Base-by-base conservation (phyloP, 148 eudicot genomes). In the Rhododendron henanense region DNA sequence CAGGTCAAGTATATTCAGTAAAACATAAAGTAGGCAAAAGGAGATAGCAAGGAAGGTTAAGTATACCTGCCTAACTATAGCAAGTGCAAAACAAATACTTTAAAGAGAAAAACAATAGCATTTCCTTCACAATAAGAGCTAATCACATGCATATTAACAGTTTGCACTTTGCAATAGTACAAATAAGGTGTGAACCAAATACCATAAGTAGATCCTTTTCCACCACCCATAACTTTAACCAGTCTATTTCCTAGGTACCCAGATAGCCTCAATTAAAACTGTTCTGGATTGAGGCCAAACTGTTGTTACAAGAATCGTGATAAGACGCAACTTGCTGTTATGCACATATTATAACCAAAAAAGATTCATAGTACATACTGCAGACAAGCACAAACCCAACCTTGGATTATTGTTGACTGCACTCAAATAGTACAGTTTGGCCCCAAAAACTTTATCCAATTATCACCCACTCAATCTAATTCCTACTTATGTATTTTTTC, bases 1-100 rank as follows among this genome's bases (percentile, higher is more conserved):
- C 88, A 89, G 37, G 73, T 73, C 84, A 84, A 79, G 79, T 63
- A 2, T 48, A 61, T 45, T 69, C 33, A 71, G 28, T 23, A 79
- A 63, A 37, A 45, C 18, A 37, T 41, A 76, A 35, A 45, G 48
- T 28, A 78, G n/a, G 37, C 14, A 53, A 84, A 85, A 61, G 75
- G 44, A 57, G 5, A 21, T 8, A 28, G 53, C 71, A 51, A n/a
- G 4, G n/a, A 19, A 31, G 78, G n/a, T 23, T 55, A 55, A 23
- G 47, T 50, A 71, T 45, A 53, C 37, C 14, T 84, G 69, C 37
- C 53, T 74, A 28, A 31, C 19, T 5, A 28, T 67, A 31, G 44
- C 3, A 74, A 35, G 9, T 74, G 23, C 78, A 16, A 74, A 35
- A 74, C 23, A 0, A 33, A 74, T 37, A 11, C 19, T 37, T 15